Conservation (phyloP, 805 yeast species). For the Starmerella vaccinii region DNA sequence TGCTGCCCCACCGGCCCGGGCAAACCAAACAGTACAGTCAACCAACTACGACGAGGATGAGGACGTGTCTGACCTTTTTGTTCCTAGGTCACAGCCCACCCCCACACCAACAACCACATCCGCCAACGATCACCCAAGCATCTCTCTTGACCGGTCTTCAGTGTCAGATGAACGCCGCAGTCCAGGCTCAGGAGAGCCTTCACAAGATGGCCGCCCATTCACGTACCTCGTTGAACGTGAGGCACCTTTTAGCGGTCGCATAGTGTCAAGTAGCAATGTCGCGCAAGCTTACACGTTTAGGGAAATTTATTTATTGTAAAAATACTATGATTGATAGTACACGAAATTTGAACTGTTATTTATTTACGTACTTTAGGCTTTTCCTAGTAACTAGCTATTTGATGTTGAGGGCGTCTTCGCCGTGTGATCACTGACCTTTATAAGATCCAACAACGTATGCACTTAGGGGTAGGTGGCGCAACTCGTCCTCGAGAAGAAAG, state of each 20-base stretch:
- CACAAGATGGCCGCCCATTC: not conserved
- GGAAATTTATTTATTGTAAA: slow-evolving; percentile 2
- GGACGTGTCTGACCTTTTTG: not conserved
- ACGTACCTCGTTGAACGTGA: not conserved
- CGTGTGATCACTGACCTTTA: not conserved
- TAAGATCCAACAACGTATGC: slow-evolving; percentile 1
- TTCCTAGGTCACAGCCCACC: not conserved
- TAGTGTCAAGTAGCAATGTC: not conserved
- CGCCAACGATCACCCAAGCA: not conserved
- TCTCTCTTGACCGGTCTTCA: not conserved
- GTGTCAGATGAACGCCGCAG: not conserved
- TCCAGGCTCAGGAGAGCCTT: not conserved
- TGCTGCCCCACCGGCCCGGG: not conserved
- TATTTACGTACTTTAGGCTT: too few relatives aligned
- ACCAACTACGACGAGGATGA: not conserved
- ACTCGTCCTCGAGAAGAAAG: not conserved
- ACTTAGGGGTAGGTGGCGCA: not conserved
- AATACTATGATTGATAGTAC: not conserved
- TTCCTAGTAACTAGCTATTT: too few relatives aligned
- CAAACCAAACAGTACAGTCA: not conserved
- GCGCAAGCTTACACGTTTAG: slow-evolving; percentile 5
- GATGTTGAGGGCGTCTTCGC: too few relatives aligned
- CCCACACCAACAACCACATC: not conserved
- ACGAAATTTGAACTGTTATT: not conserved
- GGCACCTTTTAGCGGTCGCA: slow-evolving; percentile 2